A percentile compares a stretch with the other conserved stretches of the same genome.
These are phyloP conservation scores for Mucor indicus DNA, from an alignment of 371 early-diverging fungal genomes.

Conservation along the genomic window DNA sequence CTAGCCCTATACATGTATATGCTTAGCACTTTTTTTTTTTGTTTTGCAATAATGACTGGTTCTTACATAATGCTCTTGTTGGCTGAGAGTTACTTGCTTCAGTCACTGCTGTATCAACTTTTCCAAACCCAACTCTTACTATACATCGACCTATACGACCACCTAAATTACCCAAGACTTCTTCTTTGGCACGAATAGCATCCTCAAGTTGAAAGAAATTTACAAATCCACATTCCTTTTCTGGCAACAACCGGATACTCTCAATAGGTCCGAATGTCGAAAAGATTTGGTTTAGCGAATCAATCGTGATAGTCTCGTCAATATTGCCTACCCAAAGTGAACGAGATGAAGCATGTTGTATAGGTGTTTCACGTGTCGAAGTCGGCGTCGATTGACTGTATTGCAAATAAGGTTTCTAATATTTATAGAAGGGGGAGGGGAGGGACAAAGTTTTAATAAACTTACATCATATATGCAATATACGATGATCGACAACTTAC, in stretches of 20 bases:
- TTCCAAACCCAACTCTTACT: conserved; percentile 89
- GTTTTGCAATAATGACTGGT: too few relatives aligned
- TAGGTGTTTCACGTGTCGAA: conserved; percentile 16
- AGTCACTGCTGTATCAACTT: too few relatives aligned
- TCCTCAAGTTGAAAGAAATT: conserved; percentile 85
- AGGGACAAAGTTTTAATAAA: too few relatives aligned
- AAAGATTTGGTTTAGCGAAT: conserved; percentile 77
- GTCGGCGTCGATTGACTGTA: conserved; percentile 9
- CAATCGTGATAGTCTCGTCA: conserved; percentile 72
- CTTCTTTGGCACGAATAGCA: conserved; percentile 82
- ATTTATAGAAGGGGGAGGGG: not conserved
- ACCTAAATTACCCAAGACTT: conserved; percentile 71
- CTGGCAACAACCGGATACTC: conserved; percentile 86
- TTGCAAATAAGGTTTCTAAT: conserved; percentile 12
- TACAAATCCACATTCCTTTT: conserved; percentile 95
- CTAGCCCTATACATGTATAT: conserved; percentile 67
- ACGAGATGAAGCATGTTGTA: conserved; percentile 61
- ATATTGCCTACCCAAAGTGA: conserved; percentile 95
- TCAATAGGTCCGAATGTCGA: conserved; percentile 90
- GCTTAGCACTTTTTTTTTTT: not conserved
- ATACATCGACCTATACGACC: conserved; percentile 75
- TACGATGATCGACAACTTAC: too few relatives aligned
- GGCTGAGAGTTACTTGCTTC: conserved; percentile 43
- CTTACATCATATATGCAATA: too few relatives aligned
- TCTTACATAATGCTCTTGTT: conserved; percentile 46